phyloP scores from a whole-genome alignment of 371 early-diverging fungal species.

The Blastocladiella emersonii region DNA sequence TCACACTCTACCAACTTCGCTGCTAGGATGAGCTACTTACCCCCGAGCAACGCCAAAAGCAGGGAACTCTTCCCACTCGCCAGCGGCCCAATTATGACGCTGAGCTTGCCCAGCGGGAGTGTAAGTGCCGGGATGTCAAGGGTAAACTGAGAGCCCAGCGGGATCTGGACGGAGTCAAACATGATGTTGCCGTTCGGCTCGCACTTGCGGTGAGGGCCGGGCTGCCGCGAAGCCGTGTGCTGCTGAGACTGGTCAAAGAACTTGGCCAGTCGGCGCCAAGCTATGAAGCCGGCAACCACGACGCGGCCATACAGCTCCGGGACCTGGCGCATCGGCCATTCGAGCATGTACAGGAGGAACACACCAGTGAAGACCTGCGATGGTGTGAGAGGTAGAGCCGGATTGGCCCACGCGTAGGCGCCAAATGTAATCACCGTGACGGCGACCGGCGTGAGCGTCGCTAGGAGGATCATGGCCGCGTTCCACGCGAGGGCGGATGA shows the following conservation, averaged over 20 bases:
- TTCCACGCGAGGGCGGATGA: not conserved
- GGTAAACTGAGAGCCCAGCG: too few species aligned
- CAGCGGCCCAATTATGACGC: conserved; percentile 46
- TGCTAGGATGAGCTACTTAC: too few species aligned
- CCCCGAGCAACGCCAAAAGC: conserved; percentile 49
- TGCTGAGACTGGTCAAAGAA: too few species aligned
- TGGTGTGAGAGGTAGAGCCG: not conserved
- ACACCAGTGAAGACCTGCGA: not conserved
- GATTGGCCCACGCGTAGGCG: not conserved
- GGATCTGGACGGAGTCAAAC: too few species aligned
- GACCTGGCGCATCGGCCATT: conserved; percentile 23
- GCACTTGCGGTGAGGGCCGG: too few species aligned
- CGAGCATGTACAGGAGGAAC: conserved; percentile 25
- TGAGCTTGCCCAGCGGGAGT: conserved; percentile 43
- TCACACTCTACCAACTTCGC: too few species aligned
- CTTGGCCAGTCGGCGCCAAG: conserved; percentile 31
- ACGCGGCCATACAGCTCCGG: conserved; percentile 17
- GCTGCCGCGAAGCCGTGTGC: too few species aligned
- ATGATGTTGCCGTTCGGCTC: too few species aligned
- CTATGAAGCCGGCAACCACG: conserved; percentile 21
- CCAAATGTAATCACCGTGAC: not conserved
- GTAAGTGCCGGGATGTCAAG: too few species aligned
- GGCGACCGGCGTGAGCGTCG: not conserved
- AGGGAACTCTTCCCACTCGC: conserved; percentile 50
- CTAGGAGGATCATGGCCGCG: not conserved